Conservation (phyloP, 257 asterid species). For the Scutellaria barbata region DNA sequence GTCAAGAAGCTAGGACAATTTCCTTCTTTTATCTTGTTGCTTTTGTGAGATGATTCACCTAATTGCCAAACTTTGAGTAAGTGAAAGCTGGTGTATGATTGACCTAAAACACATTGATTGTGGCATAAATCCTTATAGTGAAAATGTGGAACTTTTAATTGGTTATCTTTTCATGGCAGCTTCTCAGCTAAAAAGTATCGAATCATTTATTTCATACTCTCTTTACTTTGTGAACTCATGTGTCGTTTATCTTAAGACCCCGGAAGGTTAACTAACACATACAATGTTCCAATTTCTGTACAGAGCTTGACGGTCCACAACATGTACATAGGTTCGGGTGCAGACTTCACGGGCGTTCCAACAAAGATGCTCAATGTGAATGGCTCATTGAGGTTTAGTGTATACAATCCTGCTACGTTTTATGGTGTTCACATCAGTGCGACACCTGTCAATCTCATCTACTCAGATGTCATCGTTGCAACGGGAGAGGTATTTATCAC, state of each 20-base stretch:
- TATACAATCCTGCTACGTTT: conserved; percentile 92
- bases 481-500: conserved; percentile 66
- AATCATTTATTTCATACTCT: conserved; percentile 12
- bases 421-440: conserved; percentile 85
- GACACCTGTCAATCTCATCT: conserved; percentile 75
- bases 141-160: conserved; percentile 18
- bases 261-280: background rate
- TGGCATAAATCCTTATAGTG: background rate
- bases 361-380: conserved; percentile 77
- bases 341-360: conserved; percentile 83
- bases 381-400: conserved; percentile 70
- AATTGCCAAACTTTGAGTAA: background rate
- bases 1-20: background rate
- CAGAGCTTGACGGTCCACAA: conserved; percentile 82
- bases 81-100: background rate
- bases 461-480: conserved; percentile 74
- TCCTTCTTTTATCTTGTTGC: conserved; percentile 4
- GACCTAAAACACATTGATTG: background rate
- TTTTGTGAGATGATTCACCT: conserved; percentile 1
- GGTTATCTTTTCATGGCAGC: background rate
- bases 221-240: background rate
- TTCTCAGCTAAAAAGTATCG: background rate
- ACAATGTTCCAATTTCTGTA: conserved; percentile 23
- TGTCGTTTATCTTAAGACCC: background rate
- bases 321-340: conserved; percentile 71